Base-by-base conservation (phyloP, 495 filamentous ascomycete species). In the Cudoniella acicularis region DNA sequence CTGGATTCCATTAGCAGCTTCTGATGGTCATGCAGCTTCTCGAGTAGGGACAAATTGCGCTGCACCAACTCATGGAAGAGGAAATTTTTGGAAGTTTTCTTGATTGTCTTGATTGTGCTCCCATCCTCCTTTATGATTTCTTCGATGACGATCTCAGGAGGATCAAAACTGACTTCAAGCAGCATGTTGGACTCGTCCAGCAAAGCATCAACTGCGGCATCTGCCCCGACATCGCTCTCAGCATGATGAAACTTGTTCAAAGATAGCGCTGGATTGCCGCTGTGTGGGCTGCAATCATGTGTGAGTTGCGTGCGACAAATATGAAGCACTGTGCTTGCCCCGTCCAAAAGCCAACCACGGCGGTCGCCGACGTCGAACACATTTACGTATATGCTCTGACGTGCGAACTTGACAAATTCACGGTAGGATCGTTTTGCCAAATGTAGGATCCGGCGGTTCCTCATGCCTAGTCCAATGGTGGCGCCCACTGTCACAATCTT, bases 311-410 rank as follows among this genome's bases (percentile, higher is more conserved):
- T 65, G 0, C 69, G 61, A 0, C 70, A 40, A 1, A 72, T 51
- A 50, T 75, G 71, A 1, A 75, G 64, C 2, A 75, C 46, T 1
- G 67, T 67, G 51, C 62, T 69, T 0, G 62, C 54, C 2, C 72
- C 71, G 53, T 73, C 64, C 0, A 72, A 51, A 0, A 75, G 58
- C 70, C 69, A 75, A 21, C 64, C 69, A 11, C 69, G 53, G 13
- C 64, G 67, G 20, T 70, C 72, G 21, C 36, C 45, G 2, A 61
- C 65, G 50, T 75, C 73, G 55, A 63, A 74, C 2, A 74, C 56
- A 1, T 68, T 50, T 1, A 70, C 60, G 20, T 60, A 64, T 18
- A 64, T 64, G 9, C 45, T 53, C 8, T 6, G 70, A 59, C 63
- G 59, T 64, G 41, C 54, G 43, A 2, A 75, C 55, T 41, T 57